Evolutionary conservation across 441 rosid species (phyloP), one percentile per base, ranked within the genome.

Genomic region (Populus hybrid): DNA sequence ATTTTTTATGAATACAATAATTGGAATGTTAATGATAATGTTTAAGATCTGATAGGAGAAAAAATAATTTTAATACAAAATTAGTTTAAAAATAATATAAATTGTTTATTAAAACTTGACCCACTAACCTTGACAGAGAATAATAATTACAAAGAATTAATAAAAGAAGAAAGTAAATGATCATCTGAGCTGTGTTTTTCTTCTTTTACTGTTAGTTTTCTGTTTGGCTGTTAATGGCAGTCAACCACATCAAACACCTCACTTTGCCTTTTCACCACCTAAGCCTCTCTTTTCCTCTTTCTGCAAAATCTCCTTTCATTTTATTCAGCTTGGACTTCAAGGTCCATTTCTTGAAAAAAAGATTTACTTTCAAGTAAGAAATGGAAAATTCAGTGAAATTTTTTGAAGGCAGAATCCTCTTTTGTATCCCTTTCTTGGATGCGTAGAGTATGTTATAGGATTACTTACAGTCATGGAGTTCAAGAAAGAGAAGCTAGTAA

Each of bases 401-500:
- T 70, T 26, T 42, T 35, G 38, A n/a, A 33, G 0, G 35, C 35
- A 8, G 18, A 23, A 29, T 63, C 16, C 29, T 67, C 9, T 16
- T 73, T 9, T 31, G 16, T 9, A 40, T 23, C 21, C 16, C n/a
- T 59, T 20, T 69, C 36, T 24, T 69, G 68, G 53, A n/a, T 63
- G 11, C 59, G 65, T 68, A 26, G 1, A 28, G 31, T 64, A 31
- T 36, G 4, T 68, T 23, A 36, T 64, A 65, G 72, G 73, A 71
- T 28, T 45, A 42, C 20, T 20, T 4, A 1, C 9, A 29, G 28
- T 9, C 70, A 89, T 91, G 97, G 92, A 86, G 76, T 82, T 83
- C 69, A 86, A 84, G 65, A 87, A 85, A 73, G 90, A 87, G 79
- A 91, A 82, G 76, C 86, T 83, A 79, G 88, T 89, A 84, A 89